Percentiles rank a stretch among this genome's conserved stretches.
Evolutionary conservation across 139 green algal genomes (phyloP).

Genomic region (Chlorella sorokiniana): DNA sequence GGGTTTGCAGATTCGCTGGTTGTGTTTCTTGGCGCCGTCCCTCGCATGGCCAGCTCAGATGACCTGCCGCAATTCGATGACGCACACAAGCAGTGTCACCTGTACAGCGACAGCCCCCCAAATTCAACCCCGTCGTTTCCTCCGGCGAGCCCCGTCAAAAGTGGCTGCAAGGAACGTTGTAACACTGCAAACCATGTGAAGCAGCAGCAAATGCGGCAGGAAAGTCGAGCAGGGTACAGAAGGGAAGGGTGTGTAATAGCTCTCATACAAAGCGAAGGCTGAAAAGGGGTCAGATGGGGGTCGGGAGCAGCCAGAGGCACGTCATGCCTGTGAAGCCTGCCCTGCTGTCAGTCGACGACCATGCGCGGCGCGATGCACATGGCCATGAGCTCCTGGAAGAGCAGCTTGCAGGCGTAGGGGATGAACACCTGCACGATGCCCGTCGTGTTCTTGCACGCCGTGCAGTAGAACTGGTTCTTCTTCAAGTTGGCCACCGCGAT

Average conservation of each 20-base stretch:
- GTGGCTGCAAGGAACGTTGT: background rate
- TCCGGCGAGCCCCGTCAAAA: background rate
- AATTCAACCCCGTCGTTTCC: background rate
- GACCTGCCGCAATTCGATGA: background rate
- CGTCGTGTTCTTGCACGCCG: constrained; percentile 58
- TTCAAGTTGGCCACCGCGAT: constrained; percentile 87
- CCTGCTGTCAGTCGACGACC: background rate
- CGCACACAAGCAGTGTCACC: background rate
- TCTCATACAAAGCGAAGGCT: too few species aligned
- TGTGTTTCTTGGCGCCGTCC: background rate
- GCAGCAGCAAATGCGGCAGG: background rate
- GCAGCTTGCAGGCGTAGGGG: constrained; percentile 94
- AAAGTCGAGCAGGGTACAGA: background rate
- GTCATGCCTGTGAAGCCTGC: background rate
- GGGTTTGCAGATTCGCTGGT: background rate
- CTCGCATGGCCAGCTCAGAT: background rate
- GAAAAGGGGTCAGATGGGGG: too few species aligned
- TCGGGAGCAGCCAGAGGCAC: background rate
- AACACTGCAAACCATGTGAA: background rate
- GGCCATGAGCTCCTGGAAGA: constrained; percentile 96
- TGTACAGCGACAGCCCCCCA: background rate
- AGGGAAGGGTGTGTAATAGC: too few species aligned
- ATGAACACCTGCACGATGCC: constrained; percentile 81
- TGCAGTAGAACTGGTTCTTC: constrained; percentile 84
- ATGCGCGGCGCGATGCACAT: constrained; percentile 40